These are phyloP conservation scores for Leccinum disarticulatum DNA, from an alignment of 768 basidiomycete species.

Conservation along the genomic window DNA sequence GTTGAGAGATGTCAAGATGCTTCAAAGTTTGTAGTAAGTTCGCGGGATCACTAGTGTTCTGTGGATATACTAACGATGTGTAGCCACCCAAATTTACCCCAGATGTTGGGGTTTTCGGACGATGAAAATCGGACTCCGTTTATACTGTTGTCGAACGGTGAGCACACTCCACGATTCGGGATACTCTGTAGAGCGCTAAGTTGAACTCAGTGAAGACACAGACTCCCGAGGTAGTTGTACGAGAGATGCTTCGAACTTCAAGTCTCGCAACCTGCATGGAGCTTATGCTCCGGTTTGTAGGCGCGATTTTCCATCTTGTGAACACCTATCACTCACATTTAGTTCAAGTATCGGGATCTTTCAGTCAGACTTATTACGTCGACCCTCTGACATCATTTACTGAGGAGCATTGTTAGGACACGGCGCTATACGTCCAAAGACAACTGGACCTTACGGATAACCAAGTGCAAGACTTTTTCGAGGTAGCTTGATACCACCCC, in stretches of 20 bases:
- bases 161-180: not conserved
- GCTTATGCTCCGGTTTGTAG: conserved; percentile 35
- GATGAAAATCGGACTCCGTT: conserved; percentile 47
- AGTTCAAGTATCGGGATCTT: conserved; percentile 42
- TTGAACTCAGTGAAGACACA: conserved; percentile 40
- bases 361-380: conserved; percentile 23
- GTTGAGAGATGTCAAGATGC: conserved; percentile 48
- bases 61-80: not conserved
- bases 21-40: conserved; percentile 51
- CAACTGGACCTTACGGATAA: conserved; percentile 40
- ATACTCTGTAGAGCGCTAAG: not conserved
- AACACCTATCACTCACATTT: not conserved
- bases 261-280: conserved; percentile 40
- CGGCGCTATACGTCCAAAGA: conserved; percentile 42
- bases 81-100: conserved; percentile 54
- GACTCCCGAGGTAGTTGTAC: conserved; percentile 40
- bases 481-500: conserved; percentile 27
- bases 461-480: conserved; percentile 47
- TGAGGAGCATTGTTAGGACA: conserved; percentile 35
- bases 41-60: not conserved
- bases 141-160: conserved; percentile 52
- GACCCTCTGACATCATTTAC: not conserved
- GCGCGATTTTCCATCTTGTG: conserved; percentile 5
- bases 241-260: conserved; percentile 34
- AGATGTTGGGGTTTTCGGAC: conserved; percentile 51